phyloP scores from a whole-genome alignment of 176 grass and related monocot genomes.

The Cocos nucifera region DNA sequence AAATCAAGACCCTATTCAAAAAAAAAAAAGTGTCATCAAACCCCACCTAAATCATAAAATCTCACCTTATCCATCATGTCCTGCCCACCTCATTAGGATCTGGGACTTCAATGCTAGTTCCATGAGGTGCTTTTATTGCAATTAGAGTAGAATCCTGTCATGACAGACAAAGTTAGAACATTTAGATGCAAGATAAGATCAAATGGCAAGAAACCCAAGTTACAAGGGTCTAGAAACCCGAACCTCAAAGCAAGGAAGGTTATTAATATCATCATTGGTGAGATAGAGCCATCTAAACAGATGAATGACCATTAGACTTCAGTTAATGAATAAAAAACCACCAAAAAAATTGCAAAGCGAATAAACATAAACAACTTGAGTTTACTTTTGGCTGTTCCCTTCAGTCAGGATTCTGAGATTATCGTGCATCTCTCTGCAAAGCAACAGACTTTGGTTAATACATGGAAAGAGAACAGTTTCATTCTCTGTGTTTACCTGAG shows the following conservation, averaged over 20 bases:
- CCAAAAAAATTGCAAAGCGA: neutral
- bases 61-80: slow-evolving; percentile 1
- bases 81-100: slow-evolving; percentile 25
- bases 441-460: neutral
- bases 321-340: neutral
- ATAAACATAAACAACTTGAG: neutral
- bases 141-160: slow-evolving; percentile 55
- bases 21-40: neutral
- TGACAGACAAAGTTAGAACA: slow-evolving; percentile 11
- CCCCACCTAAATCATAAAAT: neutral
- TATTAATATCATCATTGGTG: neutral
- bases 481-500: neutral
- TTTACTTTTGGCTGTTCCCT: slow-evolving; percentile 1
- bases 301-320: neutral
- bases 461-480: neutral
- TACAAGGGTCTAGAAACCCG: neutral
- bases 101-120: slow-evolving; percentile 83
- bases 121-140: slow-evolving; percentile 79
- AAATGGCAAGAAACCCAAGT: neutral
- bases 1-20: neutral
- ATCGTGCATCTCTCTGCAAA: neutral
- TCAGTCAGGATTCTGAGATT: neutral
- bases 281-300: slow-evolving; percentile 7
- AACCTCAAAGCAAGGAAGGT: neutral
- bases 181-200: neutral